Evolutionary conservation across 2,329 filamentous ascomycete genomes (phyloP).

Genomic region (Sclerotinia glacialis): DNA sequence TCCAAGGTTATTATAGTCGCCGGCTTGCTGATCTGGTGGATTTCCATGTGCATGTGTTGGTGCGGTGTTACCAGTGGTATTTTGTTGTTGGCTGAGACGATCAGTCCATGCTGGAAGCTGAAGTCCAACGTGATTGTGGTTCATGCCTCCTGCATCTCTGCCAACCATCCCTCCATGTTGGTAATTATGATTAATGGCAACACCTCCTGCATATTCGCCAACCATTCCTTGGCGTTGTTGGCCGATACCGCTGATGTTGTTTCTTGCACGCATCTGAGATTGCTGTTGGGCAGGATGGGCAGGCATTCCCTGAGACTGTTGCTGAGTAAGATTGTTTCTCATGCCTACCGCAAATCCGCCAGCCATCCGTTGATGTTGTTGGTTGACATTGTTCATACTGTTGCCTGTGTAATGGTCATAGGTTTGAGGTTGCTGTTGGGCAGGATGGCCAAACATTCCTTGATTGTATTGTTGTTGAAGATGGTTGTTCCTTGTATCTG

Average conservation of each 20-base stretch:
- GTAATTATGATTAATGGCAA: too few relatives aligned
- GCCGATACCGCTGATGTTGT: too few relatives aligned
- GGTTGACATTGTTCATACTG: background rate
- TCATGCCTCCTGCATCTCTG: too few relatives aligned
- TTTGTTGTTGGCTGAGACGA: background rate
- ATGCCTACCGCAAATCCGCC: background rate
- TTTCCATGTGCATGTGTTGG: background rate
- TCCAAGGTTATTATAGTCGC: background rate
- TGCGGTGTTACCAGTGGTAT: background rate
- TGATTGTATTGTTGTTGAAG: background rate
- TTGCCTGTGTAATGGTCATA: background rate
- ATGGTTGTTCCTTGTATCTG: too few relatives aligned
- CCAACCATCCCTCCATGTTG: too few relatives aligned
- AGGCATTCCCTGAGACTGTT: background rate
- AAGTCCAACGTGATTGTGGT: background rate
- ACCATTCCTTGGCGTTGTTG: too few relatives aligned
- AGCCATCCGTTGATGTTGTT: background rate
- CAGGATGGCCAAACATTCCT: too few relatives aligned
- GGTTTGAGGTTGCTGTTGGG: too few relatives aligned
- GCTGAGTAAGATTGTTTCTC: background rate
- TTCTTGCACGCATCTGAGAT: too few relatives aligned
- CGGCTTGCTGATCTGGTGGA: background rate
- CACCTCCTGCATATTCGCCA: too few relatives aligned
- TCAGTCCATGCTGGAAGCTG: background rate
- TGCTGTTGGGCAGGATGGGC: background rate